Base-by-base conservation (phyloP, 176 grass and related monocot species). In the Elaeis guineensis region DNA sequence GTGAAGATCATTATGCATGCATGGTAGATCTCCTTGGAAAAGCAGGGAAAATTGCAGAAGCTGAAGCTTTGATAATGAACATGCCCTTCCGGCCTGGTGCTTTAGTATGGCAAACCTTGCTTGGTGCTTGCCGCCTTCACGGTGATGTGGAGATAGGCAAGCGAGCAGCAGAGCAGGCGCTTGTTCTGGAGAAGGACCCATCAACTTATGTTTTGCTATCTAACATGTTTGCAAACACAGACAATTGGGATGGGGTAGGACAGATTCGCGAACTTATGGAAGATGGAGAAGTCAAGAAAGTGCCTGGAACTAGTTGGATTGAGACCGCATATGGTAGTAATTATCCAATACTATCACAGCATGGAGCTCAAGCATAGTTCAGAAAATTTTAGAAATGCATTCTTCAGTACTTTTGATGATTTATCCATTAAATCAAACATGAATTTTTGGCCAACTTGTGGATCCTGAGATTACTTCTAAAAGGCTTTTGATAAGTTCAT, bases 1-100 rank as follows among this genome's bases (percentile, higher is more conserved):
- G 58, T 0, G 82, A 90, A 64, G 86, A 90, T 32, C 86, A 85
- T 65, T 82, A 79, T 2, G 78, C 82, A 7, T 90, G 86, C 64
- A 85, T 85, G 78, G 74, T 90, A 0, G 75, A 82, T 76, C 86
- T 90, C 44, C 82, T 90, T 4, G 78, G 67, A 14, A 90, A 74
- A 52, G 75, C 82, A 70, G 82, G 82, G 23, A 66, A 25, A 1
- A 80, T 75, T 25, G 63, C 64, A 16, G 75, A 90, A 14, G 78
- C 78, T 8, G 60, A 85, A 56, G 72, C 73, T 21, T 62, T 90
- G 55, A 82, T 90, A 54, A 64, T 54, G 18, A 74, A 51, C 62
- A 85, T 79, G 71, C 69, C 75, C 17, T 85, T 67, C 48, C n/a
- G 24, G 16, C 75, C 87, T 3, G 72, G 78, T 20, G 63, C 76